Evolutionary conservation across 2,329 filamentous ascomycete genomes (phyloP), one percentile per base, ranked within the genome.

Genomic region (Leptodontidium sp.): DNA sequence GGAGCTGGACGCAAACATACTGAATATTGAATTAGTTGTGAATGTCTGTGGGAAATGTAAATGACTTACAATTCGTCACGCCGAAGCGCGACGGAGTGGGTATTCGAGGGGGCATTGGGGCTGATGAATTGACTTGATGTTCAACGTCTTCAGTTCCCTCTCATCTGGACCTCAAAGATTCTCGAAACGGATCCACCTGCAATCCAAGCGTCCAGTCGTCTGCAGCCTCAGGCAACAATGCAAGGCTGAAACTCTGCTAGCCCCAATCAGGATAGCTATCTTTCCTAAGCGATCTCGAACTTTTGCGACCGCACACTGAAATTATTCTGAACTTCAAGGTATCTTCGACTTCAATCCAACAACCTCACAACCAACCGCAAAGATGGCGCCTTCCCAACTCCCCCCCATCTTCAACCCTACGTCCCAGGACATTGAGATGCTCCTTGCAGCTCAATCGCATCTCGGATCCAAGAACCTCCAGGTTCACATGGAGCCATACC

Each of bases 381-480:
- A 90, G 83, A 98, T 98, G 95, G 93, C 94, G 82, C 93, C 95
- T 83, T 88, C 90, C 80, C 97, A 98, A 87, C 92, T 98, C 77
- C 96, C 96, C 83, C 87, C 94, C 77, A 88, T 92, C 81, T 97
- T 99, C 91, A 96, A 97, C 89, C 93, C 96, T 82, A 98, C 96
- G 81, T 75, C 91, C 82, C 91, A 97, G 88, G 96, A 99, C 88
- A 97, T 99, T 87, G 96, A 99, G 93, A 96, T 94, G 93, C 93
- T 99, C 82, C 92, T 99, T 80, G 92, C 94, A 81, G 94, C 97
- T 81, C 94, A 98, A 87, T 90, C 88, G 86, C 97, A 99, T 86
- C 90, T 98, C 79, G 96, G 96, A 80, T 93, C 91, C 86, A 98
- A 98, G 93, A 99, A 99, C 91, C 85, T 99, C 80, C 96, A 98